Base-by-base conservation (phyloP, 371 early-diverging fungal species). In the Furculomyces boomerangus region DNA sequence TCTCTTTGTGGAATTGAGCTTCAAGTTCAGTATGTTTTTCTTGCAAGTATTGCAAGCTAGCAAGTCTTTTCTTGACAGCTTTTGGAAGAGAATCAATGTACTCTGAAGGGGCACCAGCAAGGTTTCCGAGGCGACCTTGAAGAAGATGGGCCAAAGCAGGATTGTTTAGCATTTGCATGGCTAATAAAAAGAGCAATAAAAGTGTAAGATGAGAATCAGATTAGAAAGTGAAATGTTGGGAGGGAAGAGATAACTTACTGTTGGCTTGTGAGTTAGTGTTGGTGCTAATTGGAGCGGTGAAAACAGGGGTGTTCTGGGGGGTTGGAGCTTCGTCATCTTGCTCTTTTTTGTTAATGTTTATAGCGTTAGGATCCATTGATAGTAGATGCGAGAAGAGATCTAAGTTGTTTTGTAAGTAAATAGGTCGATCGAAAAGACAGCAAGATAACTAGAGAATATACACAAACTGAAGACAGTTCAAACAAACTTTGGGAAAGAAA, bases 1-100 rank as follows among this genome's bases (percentile, higher is more conserved):
- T 80, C 70, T 93, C 93, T 65, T 86, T 76, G 51, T 84, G 82
- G 76, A 93, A 88, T 67, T 84, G 70, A 51, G 74, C 71, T 69
- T 90, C 88, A 43, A 95, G 68, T 22, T 73, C 81, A 30, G 75
- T 61, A 61, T 86, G 87, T 73, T 90, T 76, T 39, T 77, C 71
- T 76, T 91, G 88, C 61, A 89, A 72, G 57, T 77, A 77, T 70
- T 79, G 79, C 59, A 94, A 78, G 32, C 81, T 86, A 57, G 86
- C 79, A 52, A 94, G 61, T 57, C 94, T 83, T 56, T 79, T 77
- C 57, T 83, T 75, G 55, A 92, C 87, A 30, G 73, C 68, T 53
- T 75, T 62, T 54, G 88, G 83, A 60, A 87, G 73, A 30, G 75
- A 73, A 50, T 84, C 81, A 58, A 90, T 72, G 68, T 90, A 92